phyloP scores from a whole-genome alignment of 331 rosid species.

The Telfairia occidentalis region DNA sequence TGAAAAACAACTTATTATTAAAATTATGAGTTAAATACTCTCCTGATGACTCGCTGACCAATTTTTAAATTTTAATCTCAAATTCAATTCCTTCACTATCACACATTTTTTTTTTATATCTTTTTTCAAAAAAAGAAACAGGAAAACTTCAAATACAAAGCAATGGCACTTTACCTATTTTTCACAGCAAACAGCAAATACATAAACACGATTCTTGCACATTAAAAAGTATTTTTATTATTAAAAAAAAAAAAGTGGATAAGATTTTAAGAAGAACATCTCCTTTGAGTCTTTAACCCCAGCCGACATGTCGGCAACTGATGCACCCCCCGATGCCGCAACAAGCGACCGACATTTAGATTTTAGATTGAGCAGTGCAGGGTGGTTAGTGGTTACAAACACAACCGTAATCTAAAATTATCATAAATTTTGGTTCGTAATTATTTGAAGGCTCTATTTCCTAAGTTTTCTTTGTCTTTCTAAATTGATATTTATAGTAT shows the following conservation, averaged over 20 bases:
- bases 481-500: not conserved
- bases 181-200: not conserved
- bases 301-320: slow-evolving; percentile 9
- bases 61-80: not conserved
- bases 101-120: not conserved
- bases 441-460: too few species aligned
- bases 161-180: not conserved
- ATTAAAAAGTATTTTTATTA: not conserved
- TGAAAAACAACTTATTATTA: not conserved
- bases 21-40: not conserved
- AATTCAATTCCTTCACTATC: not conserved
- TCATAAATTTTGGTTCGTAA: not conserved
- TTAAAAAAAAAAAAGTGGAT: not conserved
- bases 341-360: slow-evolving; percentile 6
- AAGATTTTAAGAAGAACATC: slow-evolving; percentile 3
- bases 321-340: slow-evolving; percentile 2
- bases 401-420: slow-evolving; percentile 7
- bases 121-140: not conserved
- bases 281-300: not conserved
- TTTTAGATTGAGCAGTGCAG: not conserved
- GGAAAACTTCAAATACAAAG: not conserved
- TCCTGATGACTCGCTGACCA: not conserved
- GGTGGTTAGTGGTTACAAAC: slow-evolving; percentile 4
- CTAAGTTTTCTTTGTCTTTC: not conserved
- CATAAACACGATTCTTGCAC: not conserved